Evolutionary conservation across 2,329 filamentous ascomycete genomes (phyloP).

Genomic region (Beauveria varroae): DNA sequence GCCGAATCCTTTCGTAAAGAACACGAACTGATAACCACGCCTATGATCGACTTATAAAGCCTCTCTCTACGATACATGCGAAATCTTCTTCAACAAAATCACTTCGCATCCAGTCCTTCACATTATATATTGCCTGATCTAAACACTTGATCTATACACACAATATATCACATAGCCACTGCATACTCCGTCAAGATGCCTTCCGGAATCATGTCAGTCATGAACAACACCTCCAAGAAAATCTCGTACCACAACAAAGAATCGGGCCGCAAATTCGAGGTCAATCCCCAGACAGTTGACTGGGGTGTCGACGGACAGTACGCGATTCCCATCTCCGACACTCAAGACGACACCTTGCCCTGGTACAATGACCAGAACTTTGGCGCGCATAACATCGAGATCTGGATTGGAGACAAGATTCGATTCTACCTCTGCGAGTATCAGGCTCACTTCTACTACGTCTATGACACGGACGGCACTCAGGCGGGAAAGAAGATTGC

Average conservation of each 20-base stretch:
- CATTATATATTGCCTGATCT: background rate
- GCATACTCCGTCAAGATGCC: background rate
- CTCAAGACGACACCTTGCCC: background rate
- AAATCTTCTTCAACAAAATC: background rate
- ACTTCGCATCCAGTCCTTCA: background rate
- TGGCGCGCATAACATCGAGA: background rate
- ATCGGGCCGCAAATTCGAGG: background rate
- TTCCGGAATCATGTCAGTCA: background rate
- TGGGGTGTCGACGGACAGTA: background rate
- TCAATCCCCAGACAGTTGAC: background rate
- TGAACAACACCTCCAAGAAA: background rate
- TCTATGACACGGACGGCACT: background rate
- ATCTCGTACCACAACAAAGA: background rate
- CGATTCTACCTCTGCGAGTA: background rate
- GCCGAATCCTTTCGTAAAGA: background rate
- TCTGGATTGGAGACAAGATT: background rate
- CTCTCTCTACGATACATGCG: background rate
- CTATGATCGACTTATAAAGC: background rate
- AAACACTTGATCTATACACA: background rate
- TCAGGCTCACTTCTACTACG: background rate
- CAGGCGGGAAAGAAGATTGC: background rate
- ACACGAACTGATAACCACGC: background rate
- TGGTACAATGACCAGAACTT: background rate
- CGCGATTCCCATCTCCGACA: background rate
- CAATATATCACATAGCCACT: background rate